Evolutionary conservation across 2,329 filamentous ascomycete species (phyloP).

Genomic region (Ophiostoma sp.): DNA sequence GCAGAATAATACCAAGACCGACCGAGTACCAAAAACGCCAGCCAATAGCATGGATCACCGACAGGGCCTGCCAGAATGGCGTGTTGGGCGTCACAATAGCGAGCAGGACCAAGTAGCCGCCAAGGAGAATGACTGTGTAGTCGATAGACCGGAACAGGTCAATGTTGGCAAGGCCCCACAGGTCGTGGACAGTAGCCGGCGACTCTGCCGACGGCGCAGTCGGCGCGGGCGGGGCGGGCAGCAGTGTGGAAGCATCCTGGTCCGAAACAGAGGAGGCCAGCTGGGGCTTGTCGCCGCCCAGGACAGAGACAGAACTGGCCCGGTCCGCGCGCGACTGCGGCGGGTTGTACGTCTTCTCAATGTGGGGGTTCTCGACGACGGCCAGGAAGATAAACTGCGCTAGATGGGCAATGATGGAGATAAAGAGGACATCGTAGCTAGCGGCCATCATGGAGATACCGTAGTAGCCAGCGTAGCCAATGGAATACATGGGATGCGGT

Average conservation of each 20-base stretch:
- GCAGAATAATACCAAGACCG: slow-evolving; percentile 79
- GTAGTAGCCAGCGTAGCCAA: slow-evolving; percentile 96
- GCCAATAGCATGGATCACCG: slow-evolving; percentile 70
- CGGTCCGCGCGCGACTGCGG: slow-evolving; percentile 65
- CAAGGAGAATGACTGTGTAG: slow-evolving; percentile 69
- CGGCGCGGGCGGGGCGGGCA: neutral
- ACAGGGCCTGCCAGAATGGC: slow-evolving; percentile 66
- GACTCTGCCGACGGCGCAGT: slow-evolving; percentile 23
- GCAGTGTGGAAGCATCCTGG: slow-evolving; percentile 20
- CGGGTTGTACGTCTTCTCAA: slow-evolving; percentile 94
- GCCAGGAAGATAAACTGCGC: slow-evolving; percentile 91
- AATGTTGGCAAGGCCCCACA: slow-evolving; percentile 76
- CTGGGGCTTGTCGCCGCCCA: slow-evolving; percentile 20
- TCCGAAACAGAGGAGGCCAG: neutral
- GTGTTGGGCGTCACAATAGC: slow-evolving; percentile 74
- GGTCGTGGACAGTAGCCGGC: slow-evolving; percentile 70
- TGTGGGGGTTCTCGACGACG: slow-evolving; percentile 92
- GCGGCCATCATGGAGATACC: slow-evolving; percentile 97
- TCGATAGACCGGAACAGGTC: slow-evolving; percentile 87
- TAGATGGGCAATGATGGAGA: slow-evolving; percentile 89
- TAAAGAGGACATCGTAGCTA: slow-evolving; percentile 95
- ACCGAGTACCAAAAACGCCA: slow-evolving; percentile 92
- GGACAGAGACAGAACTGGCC: slow-evolving; percentile 27
- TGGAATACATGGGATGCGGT: slow-evolving; percentile 97
- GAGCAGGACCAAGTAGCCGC: slow-evolving; percentile 68